A percentile compares a stretch with the other conserved stretches of the same genome.
Conservation (phyloP, 1,284 basidiomycete genomes). For the Fistulinella cinereoalba region DNA sequence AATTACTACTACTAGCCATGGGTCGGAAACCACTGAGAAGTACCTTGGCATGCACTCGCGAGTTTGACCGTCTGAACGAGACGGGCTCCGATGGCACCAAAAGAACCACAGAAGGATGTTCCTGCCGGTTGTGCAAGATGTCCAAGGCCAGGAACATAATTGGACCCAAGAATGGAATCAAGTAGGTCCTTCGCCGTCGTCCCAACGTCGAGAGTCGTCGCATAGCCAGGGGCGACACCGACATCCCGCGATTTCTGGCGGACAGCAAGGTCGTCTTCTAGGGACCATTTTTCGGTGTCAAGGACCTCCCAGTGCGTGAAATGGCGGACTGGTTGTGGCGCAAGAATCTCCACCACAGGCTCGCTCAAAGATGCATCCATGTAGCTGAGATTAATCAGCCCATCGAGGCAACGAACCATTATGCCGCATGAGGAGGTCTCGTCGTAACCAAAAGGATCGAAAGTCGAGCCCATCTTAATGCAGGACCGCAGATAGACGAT, state of each 20-base stretch:
- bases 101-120: slow-evolving; percentile 26
- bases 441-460: slow-evolving; percentile 28
- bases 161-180: slow-evolving; percentile 27
- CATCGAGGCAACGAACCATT: slow-evolving; percentile 25
- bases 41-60: slow-evolving; percentile 14
- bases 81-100: slow-evolving; percentile 22
- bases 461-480: slow-evolving; percentile 29
- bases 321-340: slow-evolving; percentile 16
- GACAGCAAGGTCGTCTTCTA: slow-evolving; percentile 32
- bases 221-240: slow-evolving; percentile 31
- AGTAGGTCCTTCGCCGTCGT: slow-evolving; percentile 31
- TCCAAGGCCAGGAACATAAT: slow-evolving; percentile 1
- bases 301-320: slow-evolving; percentile 12
- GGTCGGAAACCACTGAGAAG: slow-evolving; percentile 17
- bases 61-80: slow-evolving; percentile 22
- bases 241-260: slow-evolving; percentile 29
- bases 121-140: slow-evolving; percentile 10
- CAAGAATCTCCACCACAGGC: slow-evolving; percentile 7
- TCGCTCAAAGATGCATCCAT: not conserved
- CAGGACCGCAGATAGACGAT: slow-evolving; percentile 25
- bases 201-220: slow-evolving; percentile 7
- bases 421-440: slow-evolving; percentile 14
- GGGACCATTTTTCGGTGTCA: slow-evolving; percentile 28
- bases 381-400: slow-evolving; percentile 16
- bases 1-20: slow-evolving; percentile 11